Conservation (phyloP, 148 eudicot genomes). For the Rhododendron kiyosumense region DNA sequence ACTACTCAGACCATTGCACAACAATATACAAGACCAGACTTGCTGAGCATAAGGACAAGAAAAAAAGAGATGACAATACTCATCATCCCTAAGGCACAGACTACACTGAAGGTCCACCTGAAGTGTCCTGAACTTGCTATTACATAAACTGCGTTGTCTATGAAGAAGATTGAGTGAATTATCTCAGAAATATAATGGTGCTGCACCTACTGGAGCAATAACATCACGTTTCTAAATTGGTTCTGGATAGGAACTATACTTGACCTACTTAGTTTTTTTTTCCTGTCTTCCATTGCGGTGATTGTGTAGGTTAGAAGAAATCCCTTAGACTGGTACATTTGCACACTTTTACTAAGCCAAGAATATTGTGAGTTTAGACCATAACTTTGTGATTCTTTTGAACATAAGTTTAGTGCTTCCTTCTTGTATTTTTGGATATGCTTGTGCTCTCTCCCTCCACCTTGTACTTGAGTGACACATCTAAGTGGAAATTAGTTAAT, state of each 20-base stretch:
- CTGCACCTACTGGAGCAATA: not conserved
- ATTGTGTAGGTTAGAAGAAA: not conserved
- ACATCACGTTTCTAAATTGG: not conserved
- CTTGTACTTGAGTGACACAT: not conserved
- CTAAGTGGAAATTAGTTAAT: not conserved
- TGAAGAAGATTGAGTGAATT: not conserved
- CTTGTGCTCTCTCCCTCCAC: not conserved
- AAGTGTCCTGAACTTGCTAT: not conserved
- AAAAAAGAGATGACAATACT: not conserved
- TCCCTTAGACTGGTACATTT: not conserved
- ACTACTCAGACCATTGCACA: not conserved
- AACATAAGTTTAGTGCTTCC: not conserved
- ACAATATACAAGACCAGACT: not conserved
- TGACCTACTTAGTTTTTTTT: not conserved
- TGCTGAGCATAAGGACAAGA: not conserved
- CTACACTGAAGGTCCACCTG: not conserved
- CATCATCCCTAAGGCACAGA: not conserved
- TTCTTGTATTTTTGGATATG: not conserved
- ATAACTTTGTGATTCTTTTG: not conserved
- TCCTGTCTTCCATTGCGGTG: not conserved
- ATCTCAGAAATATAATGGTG: not conserved
- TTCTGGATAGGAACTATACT: not conserved
- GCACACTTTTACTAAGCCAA: not conserved
- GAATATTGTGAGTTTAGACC: not conserved
- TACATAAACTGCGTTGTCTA: not conserved